Base-by-base conservation (phyloP, 352 stramenopile genomes). In the Phytophthora niederhauseri region DNA sequence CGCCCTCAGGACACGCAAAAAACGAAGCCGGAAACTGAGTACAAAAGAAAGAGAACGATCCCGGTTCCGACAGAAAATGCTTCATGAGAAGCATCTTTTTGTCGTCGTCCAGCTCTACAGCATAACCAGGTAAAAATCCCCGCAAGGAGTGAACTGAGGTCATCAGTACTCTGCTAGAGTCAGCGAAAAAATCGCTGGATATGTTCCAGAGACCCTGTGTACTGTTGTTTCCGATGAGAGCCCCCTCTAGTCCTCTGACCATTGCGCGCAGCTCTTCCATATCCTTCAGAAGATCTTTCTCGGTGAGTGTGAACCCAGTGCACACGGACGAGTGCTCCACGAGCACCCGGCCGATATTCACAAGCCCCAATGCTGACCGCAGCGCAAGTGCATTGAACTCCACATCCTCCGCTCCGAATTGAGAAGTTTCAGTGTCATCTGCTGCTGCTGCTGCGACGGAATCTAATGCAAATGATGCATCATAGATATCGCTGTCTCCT, bases 301-400 rank as follows among this genome's bases (percentile, higher is more conserved):
- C 49, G 0, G 77, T 80, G 22, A 82, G 53, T 14, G 69, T 50
- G 41, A 94, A 87, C 15, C 76, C 65, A 2, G 72, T 75, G 64
- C 87, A 95, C 48, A 79, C 61, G 0, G 84, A 89, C 17, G 81
- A 85, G 17, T 91, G 82, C 11, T 90, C 78, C 6, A 80, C 51
- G 12, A 96, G 71, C 38, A 94, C 75, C 14, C 62, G 76, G 0
- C 80, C 84, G 56, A 96, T 96, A 28, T 87, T 84, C 17, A 84
- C 70, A 19, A 96, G 73, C 7, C 78, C 79, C 20, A 84, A 67
- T 1, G 82, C 73, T 7, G 86, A 94, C 15, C 82, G 78, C 36
- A 94, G 73, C n/a, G 85, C 77, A 20, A 96, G 64, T 6, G 88
- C 61, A 64, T 96, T 96, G 67, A 94, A 96, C 64, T 96, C 88